A percentile compares a stretch with the other conserved stretches of the same genome.
Evolutionary conservation across 2,329 filamentous ascomycete genomes (phyloP).

Genomic region (Colletotrichum sp.): DNA sequence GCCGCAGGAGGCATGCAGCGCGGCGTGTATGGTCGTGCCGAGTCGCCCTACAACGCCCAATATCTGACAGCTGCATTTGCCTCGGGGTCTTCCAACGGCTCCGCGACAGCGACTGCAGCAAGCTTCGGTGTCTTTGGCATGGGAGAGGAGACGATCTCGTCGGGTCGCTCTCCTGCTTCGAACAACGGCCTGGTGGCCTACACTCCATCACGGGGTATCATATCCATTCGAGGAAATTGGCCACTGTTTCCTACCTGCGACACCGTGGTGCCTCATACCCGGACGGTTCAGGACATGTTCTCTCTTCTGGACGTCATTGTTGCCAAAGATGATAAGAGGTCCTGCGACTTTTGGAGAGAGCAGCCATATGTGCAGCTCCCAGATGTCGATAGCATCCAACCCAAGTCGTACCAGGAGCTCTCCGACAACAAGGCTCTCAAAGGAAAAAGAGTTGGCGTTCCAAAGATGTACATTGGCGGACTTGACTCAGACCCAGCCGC

Average conservation of each 20-base stretch:
- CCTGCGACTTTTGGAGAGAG: constrained; percentile 59
- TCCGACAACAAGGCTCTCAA: constrained; percentile 33
- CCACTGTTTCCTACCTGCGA: constrained; percentile 60
- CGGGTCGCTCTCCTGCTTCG: constrained; percentile 59
- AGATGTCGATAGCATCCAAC: constrained; percentile 30
- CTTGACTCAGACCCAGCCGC: constrained; percentile 19
- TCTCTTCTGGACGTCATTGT: constrained; percentile 53
- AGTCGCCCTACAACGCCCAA: constrained; percentile 59
- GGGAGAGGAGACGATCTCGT: constrained; percentile 61
- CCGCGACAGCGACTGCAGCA: constrained; percentile 53
- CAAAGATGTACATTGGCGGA: constrained; percentile 55
- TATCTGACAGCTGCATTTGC: constrained; percentile 61
- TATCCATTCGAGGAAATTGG: constrained; percentile 55
- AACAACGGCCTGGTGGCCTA: constrained; percentile 63
- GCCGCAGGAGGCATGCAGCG: constrained; percentile 63
- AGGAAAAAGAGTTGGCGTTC: constrained; percentile 54
- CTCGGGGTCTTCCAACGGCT: constrained; percentile 64
- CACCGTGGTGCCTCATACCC: constrained; percentile 53
- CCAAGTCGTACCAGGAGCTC: constrained; percentile 37
- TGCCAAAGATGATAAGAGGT: constrained; percentile 41
- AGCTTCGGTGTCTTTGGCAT: constrained; percentile 59
- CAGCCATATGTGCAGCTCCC: constrained; percentile 51
- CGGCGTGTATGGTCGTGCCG: constrained; percentile 60
- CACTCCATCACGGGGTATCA: constrained; percentile 55
- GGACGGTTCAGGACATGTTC: constrained; percentile 53